phyloP scores from a whole-genome alignment of 805 yeast species.

The Kodamaea fukazawae region DNA sequence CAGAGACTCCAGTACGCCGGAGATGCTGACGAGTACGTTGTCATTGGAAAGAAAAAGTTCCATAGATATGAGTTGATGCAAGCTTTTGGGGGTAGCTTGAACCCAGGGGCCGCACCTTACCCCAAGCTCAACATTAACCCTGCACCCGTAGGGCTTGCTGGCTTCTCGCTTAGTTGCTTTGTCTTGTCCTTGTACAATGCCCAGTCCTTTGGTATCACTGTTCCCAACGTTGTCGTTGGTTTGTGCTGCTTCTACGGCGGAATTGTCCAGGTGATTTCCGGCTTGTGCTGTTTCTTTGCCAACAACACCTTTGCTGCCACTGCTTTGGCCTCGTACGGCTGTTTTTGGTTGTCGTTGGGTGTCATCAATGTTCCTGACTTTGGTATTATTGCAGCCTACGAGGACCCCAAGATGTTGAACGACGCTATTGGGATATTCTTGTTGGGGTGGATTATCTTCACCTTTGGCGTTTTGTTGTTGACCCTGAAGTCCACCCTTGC shows the following conservation, averaged over 20 bases:
- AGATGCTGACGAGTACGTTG: slow-evolving; percentile 40
- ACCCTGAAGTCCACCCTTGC: slow-evolving; percentile 51
- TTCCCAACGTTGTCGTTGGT: slow-evolving; percentile 44
- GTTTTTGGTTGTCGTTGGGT: slow-evolving; percentile 53
- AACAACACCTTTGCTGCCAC: slow-evolving; percentile 59
- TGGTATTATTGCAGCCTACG: slow-evolving; percentile 49
- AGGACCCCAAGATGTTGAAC: slow-evolving; percentile 37
- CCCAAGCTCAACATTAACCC: slow-evolving; percentile 51
- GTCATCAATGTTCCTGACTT: slow-evolving; percentile 53
- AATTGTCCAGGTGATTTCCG: slow-evolving; percentile 47
- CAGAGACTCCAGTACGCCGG: slow-evolving; percentile 19
- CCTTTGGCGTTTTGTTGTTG: slow-evolving; percentile 54
- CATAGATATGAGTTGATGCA: slow-evolving; percentile 53
- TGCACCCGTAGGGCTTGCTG: slow-evolving; percentile 53
- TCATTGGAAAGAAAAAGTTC: slow-evolving; percentile 42
- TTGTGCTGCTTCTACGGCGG: slow-evolving; percentile 52
- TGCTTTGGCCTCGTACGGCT: slow-evolving; percentile 52
- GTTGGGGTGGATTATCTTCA: slow-evolving; percentile 63
- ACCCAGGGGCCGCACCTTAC: slow-evolving; percentile 45
- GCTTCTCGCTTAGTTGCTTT: slow-evolving; percentile 47
- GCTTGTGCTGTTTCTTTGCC: slow-evolving; percentile 47
- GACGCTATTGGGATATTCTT: slow-evolving; percentile 59
- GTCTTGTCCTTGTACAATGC: slow-evolving; percentile 46
- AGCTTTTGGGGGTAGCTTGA: slow-evolving; percentile 62
- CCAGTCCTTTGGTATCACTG: slow-evolving; percentile 45